These are phyloP conservation scores for Boletellus deceptivus DNA, from an alignment of 1,284 basidiomycete species.

Conservation along the genomic window DNA sequence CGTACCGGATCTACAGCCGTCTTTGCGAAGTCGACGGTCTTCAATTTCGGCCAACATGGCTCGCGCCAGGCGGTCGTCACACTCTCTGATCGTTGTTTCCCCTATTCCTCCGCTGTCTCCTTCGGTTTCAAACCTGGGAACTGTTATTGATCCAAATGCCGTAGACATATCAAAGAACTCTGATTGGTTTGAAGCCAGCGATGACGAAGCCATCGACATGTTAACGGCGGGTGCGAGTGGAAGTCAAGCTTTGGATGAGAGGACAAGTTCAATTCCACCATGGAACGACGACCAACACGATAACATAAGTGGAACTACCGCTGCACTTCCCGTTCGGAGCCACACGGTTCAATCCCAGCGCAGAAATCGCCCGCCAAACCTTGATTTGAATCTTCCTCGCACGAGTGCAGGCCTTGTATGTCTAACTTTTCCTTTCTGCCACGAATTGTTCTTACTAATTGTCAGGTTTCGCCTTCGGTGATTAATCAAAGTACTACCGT, in stretches of 20 bases:
- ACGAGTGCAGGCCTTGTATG: conserved; percentile 36
- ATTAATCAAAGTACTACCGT: conserved; percentile 13
- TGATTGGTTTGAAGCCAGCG: conserved; percentile 68
- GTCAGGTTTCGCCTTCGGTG: conserved; percentile 51
- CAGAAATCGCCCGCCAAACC: conserved; percentile 59
- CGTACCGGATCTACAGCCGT: conserved; percentile 18
- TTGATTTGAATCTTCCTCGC: conserved; percentile 54
- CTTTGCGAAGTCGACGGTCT: conserved; percentile 24
- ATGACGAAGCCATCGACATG: conserved; percentile 79
- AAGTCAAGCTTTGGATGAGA: conserved; percentile 75
- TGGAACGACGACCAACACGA: conserved; percentile 18
- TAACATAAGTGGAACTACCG: conserved; percentile 8
- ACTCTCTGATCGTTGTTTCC: conserved; percentile 61
- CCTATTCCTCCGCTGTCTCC: conserved; percentile 42
- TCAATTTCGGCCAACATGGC: conserved; percentile 32
- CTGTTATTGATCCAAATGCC: conserved; percentile 4
- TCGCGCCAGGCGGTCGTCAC: conserved; percentile 38
- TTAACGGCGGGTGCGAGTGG: conserved; percentile 76
- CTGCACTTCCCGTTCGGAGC: conserved; percentile 33
- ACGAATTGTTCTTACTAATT: conserved; percentile 63
- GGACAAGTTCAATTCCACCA: conserved; percentile 58
- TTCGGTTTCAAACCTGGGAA: conserved; percentile 22
- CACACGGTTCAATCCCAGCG: conserved; percentile 37
- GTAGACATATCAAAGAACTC: conserved; percentile 49
- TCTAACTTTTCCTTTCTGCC: conserved; percentile 54